A percentile compares a stretch with the other conserved stretches of the same genome.
Evolutionary conservation across 2,329 filamentous ascomycete genomes (phyloP).

Genomic region (Pyrenochaeta sp.): DNA sequence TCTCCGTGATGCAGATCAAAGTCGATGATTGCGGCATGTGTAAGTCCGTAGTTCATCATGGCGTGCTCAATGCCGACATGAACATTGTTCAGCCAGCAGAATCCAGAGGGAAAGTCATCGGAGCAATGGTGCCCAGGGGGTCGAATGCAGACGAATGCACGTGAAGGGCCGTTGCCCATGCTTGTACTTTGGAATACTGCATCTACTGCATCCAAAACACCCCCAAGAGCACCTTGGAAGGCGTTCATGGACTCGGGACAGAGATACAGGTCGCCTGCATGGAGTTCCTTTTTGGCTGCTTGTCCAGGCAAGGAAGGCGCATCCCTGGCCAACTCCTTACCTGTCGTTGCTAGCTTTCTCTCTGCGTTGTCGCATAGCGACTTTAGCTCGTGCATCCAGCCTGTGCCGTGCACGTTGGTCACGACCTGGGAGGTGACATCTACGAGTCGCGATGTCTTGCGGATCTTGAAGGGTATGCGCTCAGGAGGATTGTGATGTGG

Average conservation of each 20-base stretch:
- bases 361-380: conserved; percentile 85
- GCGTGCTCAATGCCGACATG: conserved; percentile 96
- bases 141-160: conserved; percentile 90
- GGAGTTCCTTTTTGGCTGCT: conserved; percentile 73
- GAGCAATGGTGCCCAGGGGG: conserved; percentile 97
- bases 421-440: conserved; percentile 78
- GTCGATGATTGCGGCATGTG: conserved; percentile 79
- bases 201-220: conserved; percentile 92
- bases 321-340: conserved; percentile 76
- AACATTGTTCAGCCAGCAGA: conserved; percentile 99
- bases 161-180: conserved; percentile 64
- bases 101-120: conserved; percentile 86
- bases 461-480: conserved; percentile 81
- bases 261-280: conserved; percentile 54
- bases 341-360: conserved; percentile 76
- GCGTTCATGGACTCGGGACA: conserved; percentile 78
- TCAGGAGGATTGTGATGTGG: conserved; percentile 68
- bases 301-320: conserved; percentile 34
- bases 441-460: conserved; percentile 77
- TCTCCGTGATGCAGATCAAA: conserved; percentile 55
- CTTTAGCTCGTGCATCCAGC: conserved; percentile 93
- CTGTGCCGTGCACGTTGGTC: conserved; percentile 86
- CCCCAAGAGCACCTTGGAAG: conserved; percentile 89
- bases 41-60: conserved; percentile 82
- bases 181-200: conserved; percentile 71